phyloP scores from a whole-genome alignment of 768 basidiomycete genomes.

The Cystofilobasidium bisporidii region DNA sequence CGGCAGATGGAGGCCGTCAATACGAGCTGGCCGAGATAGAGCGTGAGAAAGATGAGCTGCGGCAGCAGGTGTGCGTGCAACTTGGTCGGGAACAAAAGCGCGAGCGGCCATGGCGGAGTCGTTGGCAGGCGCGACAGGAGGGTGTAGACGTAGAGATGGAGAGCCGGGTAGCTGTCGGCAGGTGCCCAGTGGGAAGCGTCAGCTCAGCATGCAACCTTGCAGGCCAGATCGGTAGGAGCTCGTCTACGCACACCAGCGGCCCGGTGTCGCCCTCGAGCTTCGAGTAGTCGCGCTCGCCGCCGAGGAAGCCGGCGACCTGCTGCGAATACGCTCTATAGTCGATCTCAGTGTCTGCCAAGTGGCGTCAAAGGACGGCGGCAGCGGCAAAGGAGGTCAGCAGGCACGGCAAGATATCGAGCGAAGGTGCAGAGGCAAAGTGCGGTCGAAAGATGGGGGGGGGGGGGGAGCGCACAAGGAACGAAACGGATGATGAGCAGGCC shows the following conservation, averaged over 20 bases:
- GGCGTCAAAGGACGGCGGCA: conserved; percentile 1
- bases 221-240: neutral
- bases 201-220: neutral
- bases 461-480: conserved; percentile 80
- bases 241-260: conserved; percentile 62
- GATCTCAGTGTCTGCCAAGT: conserved; percentile 78
- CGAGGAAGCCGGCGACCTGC: conserved; percentile 66
- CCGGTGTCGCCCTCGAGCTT: conserved; percentile 81
- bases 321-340: conserved; percentile 96
- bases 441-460: too few species aligned
- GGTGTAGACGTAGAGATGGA: conserved; percentile 75
- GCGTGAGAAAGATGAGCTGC: conserved; percentile 55
- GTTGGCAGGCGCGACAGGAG: conserved; percentile 50
- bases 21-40: conserved; percentile 61
- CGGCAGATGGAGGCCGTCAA: conserved; percentile 61
- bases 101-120: conserved; percentile 57
- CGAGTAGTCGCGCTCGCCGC: conserved; percentile 74
- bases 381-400: neutral
- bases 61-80: conserved; percentile 47
- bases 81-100: conserved; percentile 45
- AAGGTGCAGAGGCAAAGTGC: too few species aligned
- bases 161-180: conserved; percentile 76
- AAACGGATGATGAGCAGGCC: conserved; percentile 70
- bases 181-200: neutral
- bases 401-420: too few species aligned